Evolutionary conservation across 176 grass and related monocot species (phyloP).

Genomic region (Tillandsia fasciculata): DNA sequence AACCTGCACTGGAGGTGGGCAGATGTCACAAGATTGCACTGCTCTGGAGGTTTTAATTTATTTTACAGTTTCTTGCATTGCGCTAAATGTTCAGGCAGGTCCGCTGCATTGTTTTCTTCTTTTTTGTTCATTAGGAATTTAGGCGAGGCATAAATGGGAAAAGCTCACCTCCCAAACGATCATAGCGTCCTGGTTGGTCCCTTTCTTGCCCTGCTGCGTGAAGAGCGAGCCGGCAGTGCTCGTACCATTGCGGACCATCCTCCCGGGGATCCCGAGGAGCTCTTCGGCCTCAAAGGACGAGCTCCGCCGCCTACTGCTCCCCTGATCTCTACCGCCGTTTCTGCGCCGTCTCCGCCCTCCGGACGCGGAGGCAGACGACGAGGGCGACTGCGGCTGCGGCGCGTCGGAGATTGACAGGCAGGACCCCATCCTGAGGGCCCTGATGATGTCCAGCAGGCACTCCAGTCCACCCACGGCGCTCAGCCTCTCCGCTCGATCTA

Average conservation of each 20-base stretch:
- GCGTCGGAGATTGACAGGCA: conserved; percentile 5
- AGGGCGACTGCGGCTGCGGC: neutral
- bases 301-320: neutral
- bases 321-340: neutral
- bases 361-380: neutral
- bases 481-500: neutral
- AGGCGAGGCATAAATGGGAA: too few species aligned
- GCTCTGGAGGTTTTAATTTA: too few species aligned
- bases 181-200: neutral
- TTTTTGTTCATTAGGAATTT: too few species aligned
- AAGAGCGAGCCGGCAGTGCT: conserved; percentile 5
- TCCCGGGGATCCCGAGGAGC: neutral
- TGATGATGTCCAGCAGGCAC: conserved; percentile 8
- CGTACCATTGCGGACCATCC: conserved; percentile 8
- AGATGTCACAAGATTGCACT: too few species aligned
- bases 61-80: too few species aligned
- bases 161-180: too few species aligned
- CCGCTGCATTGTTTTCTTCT: too few species aligned
- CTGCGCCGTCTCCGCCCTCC: neutral
- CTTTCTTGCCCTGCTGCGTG: conserved; percentile 19
- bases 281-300: neutral
- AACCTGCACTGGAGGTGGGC: too few species aligned
- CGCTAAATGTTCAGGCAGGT: too few species aligned
- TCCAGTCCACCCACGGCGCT: conserved; percentile 9
- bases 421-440: conserved; percentile 22